phyloP scores from a whole-genome alignment of 2,329 filamentous ascomycete species.

The Pseudogymnoascus destructans region DNA sequence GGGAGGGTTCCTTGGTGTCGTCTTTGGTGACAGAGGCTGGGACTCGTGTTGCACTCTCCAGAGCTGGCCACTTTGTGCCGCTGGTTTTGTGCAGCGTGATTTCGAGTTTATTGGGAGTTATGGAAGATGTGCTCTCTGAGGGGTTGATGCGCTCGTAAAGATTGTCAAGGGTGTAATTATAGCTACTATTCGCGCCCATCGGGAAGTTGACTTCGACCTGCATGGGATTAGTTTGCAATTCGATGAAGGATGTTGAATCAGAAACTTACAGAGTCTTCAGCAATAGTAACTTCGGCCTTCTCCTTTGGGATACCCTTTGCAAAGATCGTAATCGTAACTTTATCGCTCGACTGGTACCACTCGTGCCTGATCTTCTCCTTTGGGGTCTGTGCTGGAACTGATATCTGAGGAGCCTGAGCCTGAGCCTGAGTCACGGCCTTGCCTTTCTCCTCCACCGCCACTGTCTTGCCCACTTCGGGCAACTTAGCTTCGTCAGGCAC shows the following conservation, averaged over 20 bases:
- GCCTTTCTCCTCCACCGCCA: conserved; percentile 10
- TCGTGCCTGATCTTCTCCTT: conserved; percentile 51
- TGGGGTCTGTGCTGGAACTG: conserved; percentile 27
- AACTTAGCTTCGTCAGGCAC: conserved; percentile 35
- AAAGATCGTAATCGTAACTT: conserved; percentile 49
- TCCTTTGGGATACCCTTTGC: conserved; percentile 51
- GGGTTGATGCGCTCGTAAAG: conserved; percentile 55
- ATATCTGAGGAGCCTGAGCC: conserved; percentile 9
- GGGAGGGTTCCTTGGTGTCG: conserved; percentile 9
- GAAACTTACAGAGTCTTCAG: conserved; percentile 17
- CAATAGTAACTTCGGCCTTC: conserved; percentile 35
- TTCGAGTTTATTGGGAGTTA: conserved; percentile 71
- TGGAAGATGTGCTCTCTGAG: conserved; percentile 43
- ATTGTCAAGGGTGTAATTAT: conserved; percentile 49
- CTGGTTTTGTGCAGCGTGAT: conserved; percentile 55
- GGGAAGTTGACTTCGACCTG: conserved; percentile 47
- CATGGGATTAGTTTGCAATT: conserved; percentile 14
- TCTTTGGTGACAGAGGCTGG: conserved; percentile 3
- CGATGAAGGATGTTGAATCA: background rate
- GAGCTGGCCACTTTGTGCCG: conserved; percentile 29
- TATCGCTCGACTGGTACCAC: conserved; percentile 53
- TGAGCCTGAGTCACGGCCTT: conserved; percentile 9
- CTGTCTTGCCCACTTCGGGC: conserved; percentile 27
- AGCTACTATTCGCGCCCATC: conserved; percentile 35
- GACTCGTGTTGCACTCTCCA: conserved; percentile 16